A percentile compares a stretch with the other conserved stretches of the same genome.
Conservation (phyloP, 495 filamentous ascomycete genomes). For the Xylaria grammica region DNA sequence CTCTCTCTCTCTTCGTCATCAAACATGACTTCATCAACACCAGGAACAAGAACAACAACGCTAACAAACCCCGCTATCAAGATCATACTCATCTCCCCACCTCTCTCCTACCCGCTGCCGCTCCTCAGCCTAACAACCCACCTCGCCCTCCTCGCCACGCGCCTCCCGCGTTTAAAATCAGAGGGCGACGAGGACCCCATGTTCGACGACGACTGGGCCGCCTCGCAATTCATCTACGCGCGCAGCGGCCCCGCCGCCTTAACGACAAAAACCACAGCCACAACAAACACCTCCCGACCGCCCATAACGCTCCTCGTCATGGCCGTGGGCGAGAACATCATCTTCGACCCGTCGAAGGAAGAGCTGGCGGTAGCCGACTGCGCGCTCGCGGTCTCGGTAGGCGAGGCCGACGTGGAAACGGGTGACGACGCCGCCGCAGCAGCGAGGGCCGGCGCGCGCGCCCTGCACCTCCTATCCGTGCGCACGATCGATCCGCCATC, state of each 20-base stretch:
- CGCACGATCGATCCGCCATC: slow-evolving; percentile 70
- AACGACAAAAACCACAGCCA: not conserved
- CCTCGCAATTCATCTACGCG: slow-evolving; percentile 76
- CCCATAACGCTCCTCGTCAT: slow-evolving; percentile 91
- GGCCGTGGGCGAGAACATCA: slow-evolving; percentile 81
- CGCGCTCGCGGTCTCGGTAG: slow-evolving; percentile 79
- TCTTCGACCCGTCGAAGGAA: slow-evolving; percentile 90
- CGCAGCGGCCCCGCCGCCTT: slow-evolving; percentile 19
- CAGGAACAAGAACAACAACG: not conserved
- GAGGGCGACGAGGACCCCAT: slow-evolving; percentile 92
- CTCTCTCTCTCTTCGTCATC: not conserved
- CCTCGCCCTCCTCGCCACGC: slow-evolving; percentile 89
- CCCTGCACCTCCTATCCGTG: slow-evolving; percentile 63
- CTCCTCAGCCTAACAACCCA: slow-evolving; percentile 92
- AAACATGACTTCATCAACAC: not conserved
- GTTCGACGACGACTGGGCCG: slow-evolving; percentile 98
- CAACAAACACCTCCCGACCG: slow-evolving; percentile 51
- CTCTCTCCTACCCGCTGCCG: slow-evolving; percentile 88
- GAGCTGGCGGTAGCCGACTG: slow-evolving; percentile 92
- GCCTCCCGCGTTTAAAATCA: slow-evolving; percentile 81
- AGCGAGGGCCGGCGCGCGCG: slow-evolving; percentile 25
- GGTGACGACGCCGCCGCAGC: slow-evolving; percentile 31
- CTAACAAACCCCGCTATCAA: slow-evolving; percentile 40
- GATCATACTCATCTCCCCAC: slow-evolving; percentile 92
- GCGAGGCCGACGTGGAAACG: slow-evolving; percentile 31